Base-by-base conservation (phyloP, 148 eudicot genomes). In the Heliamphora exappendiculata region DNA sequence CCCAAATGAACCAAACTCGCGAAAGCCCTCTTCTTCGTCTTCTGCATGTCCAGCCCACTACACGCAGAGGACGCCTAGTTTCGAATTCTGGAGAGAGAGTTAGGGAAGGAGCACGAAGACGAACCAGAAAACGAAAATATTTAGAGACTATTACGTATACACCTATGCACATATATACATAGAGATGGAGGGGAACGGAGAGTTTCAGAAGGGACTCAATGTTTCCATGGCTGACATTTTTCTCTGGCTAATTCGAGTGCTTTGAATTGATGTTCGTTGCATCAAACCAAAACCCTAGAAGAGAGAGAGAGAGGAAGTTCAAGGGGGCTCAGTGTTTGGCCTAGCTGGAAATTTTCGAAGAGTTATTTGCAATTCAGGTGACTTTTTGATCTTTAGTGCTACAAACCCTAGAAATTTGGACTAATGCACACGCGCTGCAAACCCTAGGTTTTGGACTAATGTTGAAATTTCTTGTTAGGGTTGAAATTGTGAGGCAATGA, bases 321-420 rank as follows among this genome's bases (percentile, higher is more conserved):
- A 13, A 22, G 5, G 22, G 10, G 77, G 73, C 12, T 33, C 70
- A 44, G 24, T 74, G 28, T 2, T 31, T 34, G 60, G 57, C 78
- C 51, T 70, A 62, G 69, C 67, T 62, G 63, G 70, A 28, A 78
- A 80, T 87, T 87, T 55, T 12, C 29, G 51, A 36, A 10, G 66
- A 24, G 29, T 36, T 74, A 19, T 77, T 76, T 68, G 73, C 74
- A 82, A 87, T 87, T 87, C 79, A 87, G 89, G 84, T 82, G 75
- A 72, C 64, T 41, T 76, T 65, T 59, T 55, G 22, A 33, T 51
- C 53, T 68, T 55, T 39, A n/a, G 45, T 67, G 53, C 33, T 28
- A 3, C 37, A 73, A 75, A 69, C 78, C 84, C 78, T 79, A 78
- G 76, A 68, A 81, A 17, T 81, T 79, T 76, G 72, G 70, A 66